phyloP scores from a whole-genome alignment of 495 filamentous ascomycete species.

The Bathelium albidoporum region DNA sequence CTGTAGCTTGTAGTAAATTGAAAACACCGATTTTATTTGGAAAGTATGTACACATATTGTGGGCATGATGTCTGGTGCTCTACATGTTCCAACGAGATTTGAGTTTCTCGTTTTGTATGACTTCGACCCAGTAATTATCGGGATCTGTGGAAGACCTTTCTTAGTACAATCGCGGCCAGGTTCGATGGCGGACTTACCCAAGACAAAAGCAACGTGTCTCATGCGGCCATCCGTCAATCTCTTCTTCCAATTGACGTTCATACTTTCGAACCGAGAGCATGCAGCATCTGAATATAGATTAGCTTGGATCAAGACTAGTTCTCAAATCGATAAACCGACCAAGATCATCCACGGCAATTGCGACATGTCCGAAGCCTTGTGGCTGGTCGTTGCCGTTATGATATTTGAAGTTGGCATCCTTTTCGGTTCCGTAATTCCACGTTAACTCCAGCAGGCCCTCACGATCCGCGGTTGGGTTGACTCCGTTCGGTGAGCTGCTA shows the following conservation, averaged over 20 bases:
- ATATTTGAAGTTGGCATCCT: constrained; percentile 70
- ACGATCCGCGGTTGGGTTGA: constrained; percentile 50
- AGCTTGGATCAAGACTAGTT: no score
- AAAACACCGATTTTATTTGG: no score
- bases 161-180: neutral
- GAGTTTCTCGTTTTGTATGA: constrained; percentile 64
- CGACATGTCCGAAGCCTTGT: constrained; percentile 89
- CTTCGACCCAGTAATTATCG: constrained; percentile 86
- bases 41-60: no score
- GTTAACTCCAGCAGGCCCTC: constrained; percentile 87
- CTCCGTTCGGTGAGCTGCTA: constrained; percentile 34
- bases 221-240: constrained; percentile 80
- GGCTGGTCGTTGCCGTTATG: constrained; percentile 87
- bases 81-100: constrained; percentile 19
- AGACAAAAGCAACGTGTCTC: constrained; percentile 88
- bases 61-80: no score
- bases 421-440: constrained; percentile 97
- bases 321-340: neutral
- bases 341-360: constrained; percentile 81
- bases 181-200: constrained; percentile 31
- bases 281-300: constrained; percentile 47
- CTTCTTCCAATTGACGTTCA: constrained; percentile 88
- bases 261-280: constrained; percentile 71
- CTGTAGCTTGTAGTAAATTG: no score
- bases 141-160: constrained; percentile 47